Base-by-base conservation (phyloP, 1,139 yeast genomes). In the Candida labiduridarum region DNA sequence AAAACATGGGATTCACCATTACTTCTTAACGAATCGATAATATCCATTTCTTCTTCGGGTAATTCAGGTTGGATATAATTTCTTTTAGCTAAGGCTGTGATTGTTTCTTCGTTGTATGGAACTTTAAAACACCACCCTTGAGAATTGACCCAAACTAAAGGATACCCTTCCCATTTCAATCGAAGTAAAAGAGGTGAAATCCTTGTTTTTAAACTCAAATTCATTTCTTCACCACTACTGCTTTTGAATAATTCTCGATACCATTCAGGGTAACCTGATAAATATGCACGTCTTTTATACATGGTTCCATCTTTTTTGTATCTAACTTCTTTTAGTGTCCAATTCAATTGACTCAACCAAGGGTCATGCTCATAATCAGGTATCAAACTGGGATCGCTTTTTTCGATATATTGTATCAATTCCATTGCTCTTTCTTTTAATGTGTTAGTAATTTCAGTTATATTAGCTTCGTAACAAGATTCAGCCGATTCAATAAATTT, bases 251-350 rank as follows among this genome's bases (percentile, higher is more conserved):
- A 71, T 2, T 85, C 86, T 53, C 89, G 81, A 66, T 89, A 95
- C 99, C 99, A 95, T 58, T 87, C 87, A 0, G 99, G 99, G 62
- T 79, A 90, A 0, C 97, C 98, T 0, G 96, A 95, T 48, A 90
- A 64, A 61, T 82, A 91, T 0, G 81, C 79, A 64, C 90, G 96
- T 31, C 82, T 83, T 48, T 91, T 89, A n/a, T 73, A 79, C 0
- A 89, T 89, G n/a, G 73, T 74, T 4, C 96, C 96, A 38, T 82
- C 79, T 64, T 89, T 91, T 15, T 85, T 88, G 48, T 83, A 59
- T 51, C 83, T 79, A 0, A 79, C 67, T 1, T 88, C 86, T 44
- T 77, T 78, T 2, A 85, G 72, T 0, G 83, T 78, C 99, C 99
- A 95, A 64, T 95, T 91, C 52, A 95, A 72, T 65, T 95, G 99